Percentiles rank a stretch among this genome's conserved stretches.
These are phyloP conservation scores for Backusella australiensis DNA, from an alignment of 192 early-diverging fungal genomes.

Conservation along the genomic window DNA sequence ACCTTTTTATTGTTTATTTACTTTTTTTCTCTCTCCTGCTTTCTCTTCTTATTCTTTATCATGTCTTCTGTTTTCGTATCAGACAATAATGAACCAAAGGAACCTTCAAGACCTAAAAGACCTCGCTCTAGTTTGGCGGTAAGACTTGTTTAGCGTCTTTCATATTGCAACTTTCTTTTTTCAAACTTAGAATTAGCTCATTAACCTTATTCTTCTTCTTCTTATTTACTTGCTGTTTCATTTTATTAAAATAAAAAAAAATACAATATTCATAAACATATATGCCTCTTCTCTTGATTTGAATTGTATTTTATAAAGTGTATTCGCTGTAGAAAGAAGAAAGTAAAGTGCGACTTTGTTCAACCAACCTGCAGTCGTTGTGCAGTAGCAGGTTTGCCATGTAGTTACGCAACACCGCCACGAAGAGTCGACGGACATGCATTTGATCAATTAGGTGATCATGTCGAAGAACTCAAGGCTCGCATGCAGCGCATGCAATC, in stretches of 20 bases:
- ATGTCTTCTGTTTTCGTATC: constrained; percentile 17
- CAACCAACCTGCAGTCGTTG: constrained; percentile 38
- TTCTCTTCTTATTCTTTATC: neutral
- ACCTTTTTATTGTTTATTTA: neutral
- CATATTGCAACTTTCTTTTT: neutral
- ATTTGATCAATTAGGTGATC: constrained; percentile 41
- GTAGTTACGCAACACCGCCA: constrained; percentile 41
- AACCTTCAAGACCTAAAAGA: constrained; percentile 28
- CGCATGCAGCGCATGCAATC: constrained; percentile 42
- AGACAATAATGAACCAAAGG: constrained; percentile 13
- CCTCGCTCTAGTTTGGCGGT: constrained; percentile 36
- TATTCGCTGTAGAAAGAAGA: constrained; percentile 42
- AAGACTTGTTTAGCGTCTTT: constrained; percentile 9
- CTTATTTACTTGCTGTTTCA: neutral
- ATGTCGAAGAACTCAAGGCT: constrained; percentile 42
- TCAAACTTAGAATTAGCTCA: neutral
- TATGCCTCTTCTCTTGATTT: neutral
- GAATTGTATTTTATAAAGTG: constrained; percentile 23
- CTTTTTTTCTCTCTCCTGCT: neutral
- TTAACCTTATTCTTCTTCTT: neutral
- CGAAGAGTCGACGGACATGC: constrained; percentile 42
- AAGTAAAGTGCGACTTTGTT: constrained; percentile 42
- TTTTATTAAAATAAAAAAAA: neutral
- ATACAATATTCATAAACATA: neutral
- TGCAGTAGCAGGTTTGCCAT: constrained; percentile 35